phyloP scores from a whole-genome alignment of 129 eudicot species.

The Oenanthe sinensis region DNA sequence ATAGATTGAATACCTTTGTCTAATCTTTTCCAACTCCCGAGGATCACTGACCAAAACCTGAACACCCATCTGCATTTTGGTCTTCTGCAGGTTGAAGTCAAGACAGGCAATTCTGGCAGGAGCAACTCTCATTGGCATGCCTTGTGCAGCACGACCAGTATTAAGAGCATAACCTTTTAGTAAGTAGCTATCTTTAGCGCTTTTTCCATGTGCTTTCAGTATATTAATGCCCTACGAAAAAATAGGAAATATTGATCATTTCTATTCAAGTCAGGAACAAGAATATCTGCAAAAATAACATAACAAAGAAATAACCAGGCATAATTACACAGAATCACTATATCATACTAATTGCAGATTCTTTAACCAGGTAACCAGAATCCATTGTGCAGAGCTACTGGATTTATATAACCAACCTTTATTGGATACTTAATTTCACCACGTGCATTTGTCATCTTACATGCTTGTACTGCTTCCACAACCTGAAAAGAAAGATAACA shows the following conservation, averaged over 20 bases:
- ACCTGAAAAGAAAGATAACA: slow-evolving; percentile 32
- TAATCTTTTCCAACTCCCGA: slow-evolving; percentile 90
- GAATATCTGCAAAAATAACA: background rate
- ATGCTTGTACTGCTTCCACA: slow-evolving; percentile 87
- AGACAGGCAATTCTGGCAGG: slow-evolving; percentile 97
- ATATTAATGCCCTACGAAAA: slow-evolving; percentile 68
- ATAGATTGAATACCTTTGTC: slow-evolving; percentile 59
- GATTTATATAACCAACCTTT: slow-evolving; percentile 46
- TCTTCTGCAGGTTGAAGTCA: slow-evolving; percentile 93
- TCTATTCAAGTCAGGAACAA: background rate
- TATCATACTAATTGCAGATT: background rate
- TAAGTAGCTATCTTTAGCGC: slow-evolving; percentile 88
- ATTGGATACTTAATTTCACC: slow-evolving; percentile 96
- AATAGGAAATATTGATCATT: slow-evolving; percentile 1
- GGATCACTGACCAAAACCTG: slow-evolving; percentile 95
- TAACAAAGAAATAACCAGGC: background rate
- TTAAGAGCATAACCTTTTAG: slow-evolving; percentile 96
- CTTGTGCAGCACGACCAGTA: slow-evolving; percentile 99
- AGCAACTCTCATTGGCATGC: slow-evolving; percentile 88
- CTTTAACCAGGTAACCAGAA: background rate
- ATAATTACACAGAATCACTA: background rate
- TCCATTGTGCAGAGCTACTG: background rate
- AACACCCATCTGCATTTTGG: slow-evolving; percentile 97
- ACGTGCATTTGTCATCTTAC: slow-evolving; percentile 84
- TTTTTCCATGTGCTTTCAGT: slow-evolving; percentile 94